Evolutionary conservation across 1,139 yeast genomes (phyloP).

Genomic region (Geotrichum aggregatum): DNA sequence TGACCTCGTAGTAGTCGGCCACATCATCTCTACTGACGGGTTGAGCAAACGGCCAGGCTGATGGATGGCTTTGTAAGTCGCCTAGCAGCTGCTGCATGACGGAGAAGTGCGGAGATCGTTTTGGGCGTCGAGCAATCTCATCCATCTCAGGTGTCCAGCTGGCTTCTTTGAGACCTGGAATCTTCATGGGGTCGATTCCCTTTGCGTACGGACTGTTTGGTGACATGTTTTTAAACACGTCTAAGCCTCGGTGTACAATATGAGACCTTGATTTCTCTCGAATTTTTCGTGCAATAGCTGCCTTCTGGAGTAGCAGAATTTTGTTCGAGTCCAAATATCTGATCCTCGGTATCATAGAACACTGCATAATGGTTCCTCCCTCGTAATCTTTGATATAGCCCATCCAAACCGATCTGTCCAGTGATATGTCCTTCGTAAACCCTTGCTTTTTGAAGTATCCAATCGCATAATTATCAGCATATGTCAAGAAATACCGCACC

Average conservation of each 20-base stretch:
- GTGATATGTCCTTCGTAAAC: slow-evolving; percentile 86
- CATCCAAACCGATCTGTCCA: slow-evolving; percentile 89
- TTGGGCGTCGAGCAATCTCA: slow-evolving; percentile 89
- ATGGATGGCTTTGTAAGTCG: slow-evolving; percentile 89
- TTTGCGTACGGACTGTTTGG: slow-evolving; percentile 38
- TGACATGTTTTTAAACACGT: slow-evolving; percentile 51
- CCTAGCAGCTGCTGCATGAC: slow-evolving; percentile 83
- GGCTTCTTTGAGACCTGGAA: slow-evolving; percentile 85
- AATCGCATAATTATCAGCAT: slow-evolving; percentile 97
- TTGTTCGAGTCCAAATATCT: slow-evolving; percentile 87
- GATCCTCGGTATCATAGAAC: slow-evolving; percentile 83
- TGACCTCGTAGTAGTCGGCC: slow-evolving; percentile 92
- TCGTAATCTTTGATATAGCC: slow-evolving; percentile 98
- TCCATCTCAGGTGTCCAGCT: slow-evolving; percentile 99
- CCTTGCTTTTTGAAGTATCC: slow-evolving; percentile 98
- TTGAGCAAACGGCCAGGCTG: slow-evolving; percentile 95
- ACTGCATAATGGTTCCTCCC: slow-evolving; percentile 98
- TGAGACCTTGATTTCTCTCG: slow-evolving; percentile 75
- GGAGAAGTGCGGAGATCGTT: slow-evolving; percentile 90
- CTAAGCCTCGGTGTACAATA: slow-evolving; percentile 75
- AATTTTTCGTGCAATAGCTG: slow-evolving; percentile 84
- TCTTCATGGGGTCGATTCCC: slow-evolving; percentile 62
- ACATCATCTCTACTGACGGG: slow-evolving; percentile 95
- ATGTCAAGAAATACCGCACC: slow-evolving; percentile 82
- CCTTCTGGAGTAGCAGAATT: slow-evolving; percentile 79